Conservation (phyloP, 495 filamentous ascomycete genomes). For the Venustampulla echinocandica region DNA sequence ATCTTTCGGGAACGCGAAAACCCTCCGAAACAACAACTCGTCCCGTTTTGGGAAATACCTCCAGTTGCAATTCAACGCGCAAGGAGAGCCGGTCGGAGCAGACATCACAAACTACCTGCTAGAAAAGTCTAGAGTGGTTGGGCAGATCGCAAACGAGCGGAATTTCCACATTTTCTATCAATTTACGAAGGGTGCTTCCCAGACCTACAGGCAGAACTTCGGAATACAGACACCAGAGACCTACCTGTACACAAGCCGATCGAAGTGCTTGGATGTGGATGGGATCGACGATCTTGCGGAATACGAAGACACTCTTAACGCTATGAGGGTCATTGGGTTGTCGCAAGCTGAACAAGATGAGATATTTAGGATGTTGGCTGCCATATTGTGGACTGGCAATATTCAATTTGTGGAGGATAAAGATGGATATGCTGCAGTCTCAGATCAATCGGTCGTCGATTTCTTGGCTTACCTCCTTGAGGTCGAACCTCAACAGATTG, state of each 20-base stretch:
- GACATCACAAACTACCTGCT: constrained; percentile 97
- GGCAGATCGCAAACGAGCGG: constrained; percentile 89
- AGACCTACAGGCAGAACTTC: constrained; percentile 74
- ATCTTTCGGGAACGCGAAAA: constrained; percentile 98
- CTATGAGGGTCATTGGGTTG: constrained; percentile 92
- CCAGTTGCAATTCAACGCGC: constrained; percentile 90
- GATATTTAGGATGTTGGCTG: constrained; percentile 92
- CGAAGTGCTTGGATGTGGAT: constrained; percentile 87
- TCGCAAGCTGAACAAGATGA: constrained; percentile 84
- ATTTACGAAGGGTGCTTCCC: constrained; percentile 87
- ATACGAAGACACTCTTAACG: constrained; percentile 84
- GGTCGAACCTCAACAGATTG: constrained; percentile 68
- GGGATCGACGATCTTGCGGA: constrained; percentile 89
- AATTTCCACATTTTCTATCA: constrained; percentile 99
- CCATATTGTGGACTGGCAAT: constrained; percentile 92
- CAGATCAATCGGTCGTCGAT: constrained; percentile 82
- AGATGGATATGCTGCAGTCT: constrained; percentile 74
- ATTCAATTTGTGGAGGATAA: constrained; percentile 83
- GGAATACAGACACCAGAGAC: constrained; percentile 87
- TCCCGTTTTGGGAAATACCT: constrained; percentile 97
- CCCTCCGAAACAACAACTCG: constrained; percentile 96
- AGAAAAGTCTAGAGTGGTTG: constrained; percentile 92
- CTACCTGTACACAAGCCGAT: constrained; percentile 90
- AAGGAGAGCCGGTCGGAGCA: constrained; percentile 90
- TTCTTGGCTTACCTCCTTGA: constrained; percentile 92